phyloP scores from a whole-genome alignment of 2,329 filamentous ascomycete genomes.

The Geosmithia flava region DNA sequence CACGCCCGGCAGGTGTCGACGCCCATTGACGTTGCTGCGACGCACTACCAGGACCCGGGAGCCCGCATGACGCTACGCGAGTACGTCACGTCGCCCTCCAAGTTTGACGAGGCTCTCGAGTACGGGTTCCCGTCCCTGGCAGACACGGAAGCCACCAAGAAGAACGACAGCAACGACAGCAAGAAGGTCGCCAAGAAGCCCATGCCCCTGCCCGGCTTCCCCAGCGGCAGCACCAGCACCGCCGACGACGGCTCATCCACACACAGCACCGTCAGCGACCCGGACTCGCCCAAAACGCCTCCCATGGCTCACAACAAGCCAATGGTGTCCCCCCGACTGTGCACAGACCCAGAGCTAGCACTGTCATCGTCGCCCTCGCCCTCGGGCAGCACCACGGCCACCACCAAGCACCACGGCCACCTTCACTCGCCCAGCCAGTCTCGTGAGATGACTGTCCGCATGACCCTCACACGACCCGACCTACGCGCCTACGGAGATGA shows the following conservation, averaged over 20 bases:
- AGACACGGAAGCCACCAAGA: conserved; percentile 9
- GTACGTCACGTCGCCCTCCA: conserved; percentile 79
- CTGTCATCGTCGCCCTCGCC: conserved; percentile 1
- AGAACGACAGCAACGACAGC: neutral
- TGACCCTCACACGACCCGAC: conserved; percentile 88
- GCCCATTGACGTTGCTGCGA: conserved; percentile 57
- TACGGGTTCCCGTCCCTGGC: conserved; percentile 74
- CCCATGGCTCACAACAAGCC: conserved; percentile 28
- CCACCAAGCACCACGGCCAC: neutral
- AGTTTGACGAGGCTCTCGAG: conserved; percentile 90
- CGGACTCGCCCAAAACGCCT: conserved; percentile 47
- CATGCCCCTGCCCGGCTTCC: neutral
- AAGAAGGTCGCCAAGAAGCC: neutral
- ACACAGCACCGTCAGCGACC: conserved; percentile 39
- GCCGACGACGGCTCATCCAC: conserved; percentile 44
- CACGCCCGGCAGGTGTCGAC: conserved; percentile 12
- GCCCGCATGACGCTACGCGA: conserved; percentile 75
- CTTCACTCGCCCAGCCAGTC: conserved; percentile 24
- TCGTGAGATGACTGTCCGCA: conserved; percentile 87
- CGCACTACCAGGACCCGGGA: conserved; percentile 84
- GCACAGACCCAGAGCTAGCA: conserved; percentile 11
- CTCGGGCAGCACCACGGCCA: too few species aligned
- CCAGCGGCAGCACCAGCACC: neutral
- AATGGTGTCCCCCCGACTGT: conserved; percentile 11
- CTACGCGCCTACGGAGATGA: conserved; percentile 59